Conservation (phyloP, 805 yeast species). For the Barnettozyma wickerhamii region DNA sequence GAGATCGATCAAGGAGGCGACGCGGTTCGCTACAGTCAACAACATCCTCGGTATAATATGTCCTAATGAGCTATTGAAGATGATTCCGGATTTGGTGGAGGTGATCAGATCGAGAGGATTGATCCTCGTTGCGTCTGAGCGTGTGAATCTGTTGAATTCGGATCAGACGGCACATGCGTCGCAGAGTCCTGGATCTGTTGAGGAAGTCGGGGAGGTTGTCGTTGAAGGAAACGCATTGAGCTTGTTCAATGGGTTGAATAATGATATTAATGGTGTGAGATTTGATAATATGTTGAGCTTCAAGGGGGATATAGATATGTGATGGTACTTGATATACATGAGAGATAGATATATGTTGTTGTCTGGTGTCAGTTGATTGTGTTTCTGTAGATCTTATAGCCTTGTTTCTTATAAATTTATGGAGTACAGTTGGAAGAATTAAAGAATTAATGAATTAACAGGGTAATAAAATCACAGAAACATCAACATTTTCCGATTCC, state of each 20-base stretch:
- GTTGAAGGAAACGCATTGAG: neutral
- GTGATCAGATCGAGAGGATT: conserved; percentile 77
- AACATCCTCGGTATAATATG: conserved; percentile 82
- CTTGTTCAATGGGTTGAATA: conserved; percentile 7
- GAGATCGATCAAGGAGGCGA: conserved; percentile 76
- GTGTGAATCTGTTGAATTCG: conserved; percentile 27
- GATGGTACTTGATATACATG: too few relatives aligned
- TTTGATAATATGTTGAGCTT: conserved; percentile 62
- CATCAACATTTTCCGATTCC: too few relatives aligned
- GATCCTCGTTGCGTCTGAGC: conserved; percentile 67
- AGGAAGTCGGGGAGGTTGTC: conserved; percentile 6
- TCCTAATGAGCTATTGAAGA: conserved; percentile 60
- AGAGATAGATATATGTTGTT: too few relatives aligned
- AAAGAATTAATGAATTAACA: too few relatives aligned
- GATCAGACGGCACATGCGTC: conserved; percentile 3
- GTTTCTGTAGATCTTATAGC: too few relatives aligned
- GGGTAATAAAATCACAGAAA: too few relatives aligned
- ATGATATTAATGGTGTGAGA: conserved; percentile 58
- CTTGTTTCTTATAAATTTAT: too few relatives aligned
- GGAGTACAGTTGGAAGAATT: too few relatives aligned
- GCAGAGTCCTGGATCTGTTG: neutral
- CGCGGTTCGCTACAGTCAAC: conserved; percentile 73
- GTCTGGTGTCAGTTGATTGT: too few relatives aligned
- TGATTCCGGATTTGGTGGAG: conserved; percentile 74
- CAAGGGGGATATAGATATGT: conserved; percentile 54